Conservation (phyloP, 192 early-diverging fungal genomes). For the Backusella liffmaniae region DNA sequence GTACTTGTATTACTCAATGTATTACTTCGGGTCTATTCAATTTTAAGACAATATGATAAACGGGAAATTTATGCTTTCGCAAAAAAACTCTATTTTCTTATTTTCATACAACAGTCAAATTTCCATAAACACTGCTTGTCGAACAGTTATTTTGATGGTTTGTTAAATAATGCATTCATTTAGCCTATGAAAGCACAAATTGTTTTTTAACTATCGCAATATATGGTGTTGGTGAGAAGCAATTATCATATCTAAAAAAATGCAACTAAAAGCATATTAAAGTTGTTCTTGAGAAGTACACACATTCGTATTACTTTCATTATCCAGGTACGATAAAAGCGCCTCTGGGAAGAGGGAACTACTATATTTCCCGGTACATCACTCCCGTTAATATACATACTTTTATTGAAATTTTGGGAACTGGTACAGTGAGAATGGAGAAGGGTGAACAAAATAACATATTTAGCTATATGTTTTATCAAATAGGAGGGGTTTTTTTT, state of each 20-base stretch:
- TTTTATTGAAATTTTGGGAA: not conserved
- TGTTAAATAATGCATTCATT: not conserved
- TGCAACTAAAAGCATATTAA: not conserved
- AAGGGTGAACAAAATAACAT: not conserved
- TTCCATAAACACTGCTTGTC: not conserved
- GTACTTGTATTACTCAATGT: not conserved
- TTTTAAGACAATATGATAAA: not conserved
- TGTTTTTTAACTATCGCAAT: not conserved
- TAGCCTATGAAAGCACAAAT: not conserved
- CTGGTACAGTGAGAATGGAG: not conserved
- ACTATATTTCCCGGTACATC: not conserved
- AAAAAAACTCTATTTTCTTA: not conserved
- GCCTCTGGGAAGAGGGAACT: not conserved
- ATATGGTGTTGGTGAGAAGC: not conserved
- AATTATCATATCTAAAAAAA: not conserved
- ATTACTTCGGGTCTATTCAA: not conserved
- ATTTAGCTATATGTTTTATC: not conserved
- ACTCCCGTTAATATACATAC: not conserved
- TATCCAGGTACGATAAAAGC: not conserved
- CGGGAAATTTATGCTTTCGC: not conserved
- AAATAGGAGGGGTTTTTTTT: not conserved
- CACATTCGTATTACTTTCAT: not conserved
- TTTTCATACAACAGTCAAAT: not conserved
- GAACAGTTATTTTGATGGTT: not conserved
- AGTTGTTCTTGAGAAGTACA: not conserved